These are phyloP conservation scores for Lavandula angustifolia DNA, from an alignment of 257 asterid genomes.

Conservation along the genomic window DNA sequence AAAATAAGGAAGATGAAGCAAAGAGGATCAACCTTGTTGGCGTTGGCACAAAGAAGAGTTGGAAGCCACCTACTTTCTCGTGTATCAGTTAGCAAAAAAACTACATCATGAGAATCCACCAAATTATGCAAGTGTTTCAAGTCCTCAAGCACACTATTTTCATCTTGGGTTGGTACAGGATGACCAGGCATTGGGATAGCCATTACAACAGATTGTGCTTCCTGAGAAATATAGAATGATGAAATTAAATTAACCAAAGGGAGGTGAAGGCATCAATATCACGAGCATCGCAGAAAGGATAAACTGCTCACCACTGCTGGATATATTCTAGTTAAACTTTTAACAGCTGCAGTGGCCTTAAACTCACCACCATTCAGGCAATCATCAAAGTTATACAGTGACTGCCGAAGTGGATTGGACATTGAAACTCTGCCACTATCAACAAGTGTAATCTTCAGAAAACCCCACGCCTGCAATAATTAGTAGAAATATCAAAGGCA, in stretches of 20 bases:
- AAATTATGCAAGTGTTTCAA: constrained; percentile 62
- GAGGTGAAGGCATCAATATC: constrained; percentile 25
- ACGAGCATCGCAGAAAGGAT: constrained; percentile 10
- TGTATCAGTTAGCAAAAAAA: constrained; percentile 90
- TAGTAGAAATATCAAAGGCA: background rate
- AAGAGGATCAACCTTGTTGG: constrained; percentile 66
- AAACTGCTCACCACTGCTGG: constrained; percentile 74
- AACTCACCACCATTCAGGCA: constrained; percentile 90
- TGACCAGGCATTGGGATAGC: constrained; percentile 99
- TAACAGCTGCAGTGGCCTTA: constrained; percentile 84
- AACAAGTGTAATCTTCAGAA: constrained; percentile 75
- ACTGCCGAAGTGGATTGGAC: constrained; percentile 95
- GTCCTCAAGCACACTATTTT: constrained; percentile 67
- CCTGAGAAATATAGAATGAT: constrained; percentile 43
- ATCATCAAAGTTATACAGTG: constrained; percentile 82
- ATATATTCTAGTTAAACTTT: constrained; percentile 69
- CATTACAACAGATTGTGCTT: constrained; percentile 81
- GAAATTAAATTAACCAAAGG: background rate
- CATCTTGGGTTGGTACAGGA: constrained; percentile 70
- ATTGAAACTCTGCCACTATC: constrained; percentile 93
- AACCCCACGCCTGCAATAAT: constrained; percentile 90
- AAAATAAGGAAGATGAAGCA: constrained; percentile 9
- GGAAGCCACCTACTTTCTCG: constrained; percentile 99
- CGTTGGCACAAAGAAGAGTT: constrained; percentile 77
- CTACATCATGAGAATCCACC: constrained; percentile 77